Evolutionary conservation across 192 early-diverging fungal genomes (phyloP), one percentile per base, ranked within the genome.

Genomic region (Phlyctochytrium arcticum): DNA sequence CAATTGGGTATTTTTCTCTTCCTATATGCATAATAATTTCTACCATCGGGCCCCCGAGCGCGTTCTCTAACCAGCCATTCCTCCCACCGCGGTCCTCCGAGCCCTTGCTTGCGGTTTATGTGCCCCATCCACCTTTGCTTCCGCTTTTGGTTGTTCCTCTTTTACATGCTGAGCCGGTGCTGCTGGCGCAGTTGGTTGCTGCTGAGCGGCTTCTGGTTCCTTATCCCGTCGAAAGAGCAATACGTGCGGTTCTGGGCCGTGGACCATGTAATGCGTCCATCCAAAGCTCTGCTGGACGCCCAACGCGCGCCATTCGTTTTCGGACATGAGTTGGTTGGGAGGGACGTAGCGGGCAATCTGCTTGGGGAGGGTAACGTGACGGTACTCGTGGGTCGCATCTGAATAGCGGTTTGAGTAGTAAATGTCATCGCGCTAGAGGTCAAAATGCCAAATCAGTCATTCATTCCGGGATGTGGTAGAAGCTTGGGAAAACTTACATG

Each of bases 251-350:
- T 71, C 69, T 17, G 69, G 69, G 24, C 56, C 69, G 36, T 72
- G 70, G 26, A 59, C 51, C 62, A 72, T 72, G 47, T 72, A 72
- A 37, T 72, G 70, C 54, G 31, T 58, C 70, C 70, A 72, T 10
- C 70, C 70, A 3, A 57, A 29, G 24, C 44, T 51, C 46, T 67
- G 62, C 54, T 39, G 21, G 4, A 72, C 56, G 6, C 70, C 70
- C 44, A 62, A 26, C 5, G 30, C 33, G 23, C 70, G 55, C 70
- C 70, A 72, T 62, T 72, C 70, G 39, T 65, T 51, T n/a, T 72
- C 70, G 6, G 57, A 19, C 66, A 72, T 54, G 12, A 72, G 48
- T 6, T 53, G 54, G 49, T 55, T 48, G 47, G 44, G 37, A 34
- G 26, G 17, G n/a, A 29, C 12, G 39, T 19, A 57, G 31, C 17